Percentiles rank a stretch among this genome's conserved stretches.
These are phyloP conservation scores for Cercospora berteroae DNA, from an alignment of 2,329 filamentous ascomycete species.

Conservation along the genomic window DNA sequence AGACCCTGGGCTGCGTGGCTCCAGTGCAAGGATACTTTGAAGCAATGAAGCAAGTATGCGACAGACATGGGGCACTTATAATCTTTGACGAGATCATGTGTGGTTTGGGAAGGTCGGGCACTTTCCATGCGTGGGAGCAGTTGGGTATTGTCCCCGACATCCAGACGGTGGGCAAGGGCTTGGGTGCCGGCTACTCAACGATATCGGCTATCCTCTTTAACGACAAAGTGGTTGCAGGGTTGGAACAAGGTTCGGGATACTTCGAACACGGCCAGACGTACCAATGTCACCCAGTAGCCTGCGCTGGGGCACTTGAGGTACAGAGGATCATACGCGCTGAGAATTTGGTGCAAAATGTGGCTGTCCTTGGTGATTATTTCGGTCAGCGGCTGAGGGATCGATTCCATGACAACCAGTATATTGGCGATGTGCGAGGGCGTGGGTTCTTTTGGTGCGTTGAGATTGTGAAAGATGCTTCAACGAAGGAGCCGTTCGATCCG, in stretches of 20 bases:
- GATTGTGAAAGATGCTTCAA: conserved; percentile 12
- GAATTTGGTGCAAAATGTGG: conserved; percentile 56
- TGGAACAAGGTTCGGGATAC: conserved; percentile 42
- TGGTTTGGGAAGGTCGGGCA: conserved; percentile 29
- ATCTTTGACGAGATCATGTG: conserved; percentile 51
- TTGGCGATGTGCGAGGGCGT: conserved; percentile 58
- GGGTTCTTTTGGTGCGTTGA: conserved; percentile 51
- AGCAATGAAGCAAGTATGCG: conserved; percentile 54
- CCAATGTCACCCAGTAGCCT: conserved; percentile 57
- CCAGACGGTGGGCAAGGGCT: conserved; percentile 60
- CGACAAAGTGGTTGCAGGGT: conserved; percentile 47
- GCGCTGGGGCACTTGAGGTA: conserved; percentile 60
- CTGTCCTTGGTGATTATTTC: conserved; percentile 50
- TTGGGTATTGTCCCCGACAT: conserved; percentile 57
- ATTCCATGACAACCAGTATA: conserved; percentile 46
- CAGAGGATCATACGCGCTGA: conserved; percentile 57
- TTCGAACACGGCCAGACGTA: conserved; percentile 61
- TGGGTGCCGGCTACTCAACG: conserved; percentile 59
- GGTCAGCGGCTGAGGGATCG: conserved; percentile 41
- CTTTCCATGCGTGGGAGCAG: conserved; percentile 32
- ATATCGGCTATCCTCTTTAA: conserved; percentile 58
- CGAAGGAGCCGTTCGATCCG: conserved; percentile 8
- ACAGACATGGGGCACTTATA: conserved; percentile 55
- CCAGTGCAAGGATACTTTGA: conserved; percentile 55
- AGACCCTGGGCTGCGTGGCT: conserved; percentile 48